Evolutionary conservation across 257 asterid genomes (phyloP).

Genomic region (Gynochthodes officinalis): DNA sequence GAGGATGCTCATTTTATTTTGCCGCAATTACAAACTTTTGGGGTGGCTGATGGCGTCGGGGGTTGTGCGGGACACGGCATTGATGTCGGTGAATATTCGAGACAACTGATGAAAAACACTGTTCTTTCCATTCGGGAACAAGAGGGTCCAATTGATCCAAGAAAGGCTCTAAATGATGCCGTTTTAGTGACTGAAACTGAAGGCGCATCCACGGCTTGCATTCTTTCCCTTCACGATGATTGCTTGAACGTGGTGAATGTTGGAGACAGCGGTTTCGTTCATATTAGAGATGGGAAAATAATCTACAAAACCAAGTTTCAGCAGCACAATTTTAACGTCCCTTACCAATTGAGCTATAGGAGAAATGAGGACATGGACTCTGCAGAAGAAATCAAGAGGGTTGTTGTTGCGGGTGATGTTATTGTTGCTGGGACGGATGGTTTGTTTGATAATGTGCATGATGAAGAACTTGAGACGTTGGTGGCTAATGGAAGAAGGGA

Average conservation of each 20-base stretch:
- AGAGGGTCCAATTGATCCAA: neutral
- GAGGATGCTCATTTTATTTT: constrained; percentile 29
- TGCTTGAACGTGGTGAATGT: constrained; percentile 23
- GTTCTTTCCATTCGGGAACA: neutral
- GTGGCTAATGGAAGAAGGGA: neutral
- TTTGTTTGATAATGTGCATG: constrained; percentile 31
- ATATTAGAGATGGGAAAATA: constrained; percentile 20
- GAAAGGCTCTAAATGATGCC: constrained; percentile 11
- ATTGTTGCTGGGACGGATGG: constrained; percentile 42
- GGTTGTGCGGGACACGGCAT: constrained; percentile 20
- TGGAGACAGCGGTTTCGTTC: constrained; percentile 36
- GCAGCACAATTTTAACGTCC: constrained; percentile 22
- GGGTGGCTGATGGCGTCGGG: constrained; percentile 37
- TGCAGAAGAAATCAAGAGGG: constrained; percentile 27
- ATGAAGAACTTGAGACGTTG: constrained; percentile 19
- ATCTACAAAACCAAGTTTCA: constrained; percentile 20
- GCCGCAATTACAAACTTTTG: constrained; percentile 16
- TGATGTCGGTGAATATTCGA: constrained; percentile 29
- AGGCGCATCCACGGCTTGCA: constrained; percentile 30
- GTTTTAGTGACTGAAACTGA: constrained; percentile 9
- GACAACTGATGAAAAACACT: constrained; percentile 19
- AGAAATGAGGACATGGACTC: neutral
- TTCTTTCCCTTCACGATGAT: constrained; percentile 14
- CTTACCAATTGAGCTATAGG: constrained; percentile 23
- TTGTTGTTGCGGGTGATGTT: constrained; percentile 24